Base-by-base conservation (phyloP, 1,284 basidiomycete genomes). In the Fomitiporia mediterranea region DNA sequence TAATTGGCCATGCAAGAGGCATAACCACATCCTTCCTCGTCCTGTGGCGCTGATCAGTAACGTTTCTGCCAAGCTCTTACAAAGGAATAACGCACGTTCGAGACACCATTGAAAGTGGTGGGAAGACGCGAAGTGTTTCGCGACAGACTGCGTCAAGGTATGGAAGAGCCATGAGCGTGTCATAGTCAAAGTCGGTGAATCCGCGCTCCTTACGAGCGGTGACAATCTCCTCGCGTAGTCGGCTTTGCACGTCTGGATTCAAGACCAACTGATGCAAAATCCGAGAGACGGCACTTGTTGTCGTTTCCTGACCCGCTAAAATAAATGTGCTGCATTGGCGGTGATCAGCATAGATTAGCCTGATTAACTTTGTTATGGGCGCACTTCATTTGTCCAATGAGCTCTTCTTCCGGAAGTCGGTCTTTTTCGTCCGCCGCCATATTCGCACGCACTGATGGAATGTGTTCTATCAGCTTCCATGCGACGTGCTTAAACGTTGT, bases 71-170 rank as follows among this genome's bases (percentile, higher is more conserved):
- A 19, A n/a, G n/a, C 11, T 9, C 34, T 4, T 11, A 11, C 13
- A 9, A 27, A 6, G 21, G 27, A 43, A 25, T 8, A 6, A 23
- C 42, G 21, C 15, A 43, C 42, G 63, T 62, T 67, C 70, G 63
- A 62, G 61, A 61, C 57, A 59, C 64, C 62, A 25, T 11, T 60
- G 54, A 32, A 65, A 59, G 30, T 61, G 69, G 69, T 23, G 68
- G 70, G 53, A 69, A 44, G 44, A 72, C 56, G 50, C 74, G 68
- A 38, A 75, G 48, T 4, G 72, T 74, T 60, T 75, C 74, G 43
- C 71, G 65, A 51, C 70, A 63, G 23, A 76, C 59, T 2, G 70
- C 74, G 52, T 76, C 73, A 30, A 75, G 66, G 57, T 68, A 73
- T 6, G 70, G 70, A 30, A 75, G 65, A 6, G 51, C 46, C 56